Base-by-base conservation (phyloP, 768 basidiomycete genomes). In the Lactifluus subvellereus region DNA sequence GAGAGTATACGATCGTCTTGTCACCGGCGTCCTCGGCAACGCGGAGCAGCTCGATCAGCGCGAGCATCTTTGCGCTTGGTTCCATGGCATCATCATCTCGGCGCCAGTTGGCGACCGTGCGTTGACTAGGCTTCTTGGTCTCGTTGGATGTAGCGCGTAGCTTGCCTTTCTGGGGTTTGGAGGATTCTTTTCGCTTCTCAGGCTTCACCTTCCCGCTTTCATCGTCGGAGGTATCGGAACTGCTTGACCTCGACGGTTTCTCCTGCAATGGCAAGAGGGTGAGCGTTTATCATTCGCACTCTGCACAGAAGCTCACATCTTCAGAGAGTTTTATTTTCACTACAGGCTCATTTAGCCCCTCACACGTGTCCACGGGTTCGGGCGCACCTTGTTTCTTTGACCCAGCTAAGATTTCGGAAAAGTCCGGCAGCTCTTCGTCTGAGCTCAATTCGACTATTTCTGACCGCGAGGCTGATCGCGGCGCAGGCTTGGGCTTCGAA, bases 1-100 rank as follows among this genome's bases (percentile, higher is more conserved):
- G 87, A 6, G 85, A 87, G 72, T 84, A 89, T 47, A 80, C 77
- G 38, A 89, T 88, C 4, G 82, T 82, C 77, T 89, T 89, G 70
- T 89, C 87, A 0, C 84, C 85, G 5, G 76, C 78, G 9, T 68
- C 65, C 14, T 84, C 82, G 82, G 82, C 84, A 60, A 84, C 76
- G 67, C 82, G 79, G 66, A 92, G 74, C 51, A 82, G 75, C 2
- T 78, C 71, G 20, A 89, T 72, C 68, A 86, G 71, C 33, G 77
- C 78, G 27, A 80, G 53, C 86, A 89, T 89, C 77, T 88, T 89
- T 9, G 85, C 77, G 70, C 84, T 86, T 8, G 85, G 78, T 70
- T 87, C 84, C 64, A 87, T 69, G 70, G 84, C 80, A 62, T 82
- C 80, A 65, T 84, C 84, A 30, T 82, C 84, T 52, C 77, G 78